Evolutionary conservation across 2,329 filamentous ascomycete genomes (phyloP), one percentile per base, ranked within the genome.

Genomic region (Laburnicola sp.): DNA sequence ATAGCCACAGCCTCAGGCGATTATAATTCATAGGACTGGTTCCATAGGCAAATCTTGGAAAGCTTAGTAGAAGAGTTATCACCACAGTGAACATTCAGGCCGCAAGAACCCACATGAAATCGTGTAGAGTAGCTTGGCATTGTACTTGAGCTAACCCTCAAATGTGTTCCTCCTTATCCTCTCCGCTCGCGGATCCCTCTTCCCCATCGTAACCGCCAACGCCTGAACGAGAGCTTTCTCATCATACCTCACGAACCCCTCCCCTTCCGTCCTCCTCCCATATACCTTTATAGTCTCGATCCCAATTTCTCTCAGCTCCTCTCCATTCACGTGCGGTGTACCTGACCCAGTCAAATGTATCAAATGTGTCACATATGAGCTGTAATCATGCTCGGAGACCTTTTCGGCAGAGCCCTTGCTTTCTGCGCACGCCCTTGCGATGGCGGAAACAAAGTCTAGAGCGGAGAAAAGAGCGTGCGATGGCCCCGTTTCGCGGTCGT

Each of bases 401-500:
- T 45, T 48, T 0, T 46, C 57, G 4, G 53, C 49, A 0, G 47
- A 22, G 6, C 57, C 56, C 31, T 58, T 57, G 6, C 86, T 91
- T 59, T 91, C 82, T 2, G 63, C 61, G 0, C 59, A 57, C 1
- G 91, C 92, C 22, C 84, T 82, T 0, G 85, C 85, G 40, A 97
- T 87, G 0, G 93, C 89, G 8, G 81, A 83, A 0, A 97, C 83
- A 67, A 97, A 97, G 63, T 96, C 91, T 0, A 84, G 75, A 0
- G 89, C 93, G 0, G 84, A 83, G 65, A 90, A 91, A 0, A 87
- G 85, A 0, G 79, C 56, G 0, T 67, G 68, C 0, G 78, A 78
- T 0, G 91, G 89, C 0, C 91, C 90, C 0, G 91, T 96, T 76
- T 97, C 93, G 7, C 93, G 85, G 66, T 97, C 93, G 0, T 88